A percentile compares a stretch with the other conserved stretches of the same genome.
phyloP scores from a whole-genome alignment of 495 filamentous ascomycete genomes.

The Geoglossum glabrum region DNA sequence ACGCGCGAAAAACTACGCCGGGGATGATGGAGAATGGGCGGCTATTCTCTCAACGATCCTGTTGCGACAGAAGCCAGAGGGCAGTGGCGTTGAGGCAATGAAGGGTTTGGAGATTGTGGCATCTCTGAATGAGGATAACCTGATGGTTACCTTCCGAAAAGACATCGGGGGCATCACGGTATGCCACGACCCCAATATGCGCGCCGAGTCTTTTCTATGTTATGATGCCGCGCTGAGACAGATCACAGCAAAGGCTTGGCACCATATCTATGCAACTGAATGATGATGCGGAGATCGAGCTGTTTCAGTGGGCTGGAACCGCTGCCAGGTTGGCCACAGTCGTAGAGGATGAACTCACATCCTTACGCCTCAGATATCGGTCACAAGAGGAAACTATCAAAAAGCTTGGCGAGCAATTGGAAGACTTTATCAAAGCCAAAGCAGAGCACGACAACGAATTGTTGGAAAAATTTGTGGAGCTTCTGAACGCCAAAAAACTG shows the following conservation, averaged over 20 bases:
- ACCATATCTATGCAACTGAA: constrained; percentile 3
- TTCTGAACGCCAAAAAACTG: constrained; percentile 8
- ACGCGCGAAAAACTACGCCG: constrained; percentile 31
- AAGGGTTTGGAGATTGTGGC: constrained; percentile 1
- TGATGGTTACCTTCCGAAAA: constrained; percentile 2
- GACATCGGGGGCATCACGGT: constrained; percentile 7
- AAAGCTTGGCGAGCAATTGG: constrained; percentile 4
- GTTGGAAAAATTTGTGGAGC: constrained; percentile 6
- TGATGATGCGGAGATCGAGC: constrained; percentile 5
- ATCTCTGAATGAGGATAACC: not conserved
- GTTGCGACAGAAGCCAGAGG: constrained; percentile 10
- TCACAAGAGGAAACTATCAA: constrained; percentile 3
- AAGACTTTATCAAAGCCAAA: constrained; percentile 7
- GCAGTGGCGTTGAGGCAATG: not conserved
- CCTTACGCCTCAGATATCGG: not conserved
- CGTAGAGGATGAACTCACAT: not conserved
- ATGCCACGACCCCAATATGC: not conserved
- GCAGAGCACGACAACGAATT: constrained; percentile 4
- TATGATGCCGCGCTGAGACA: not conserved
- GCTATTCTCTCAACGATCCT: constrained; percentile 23
- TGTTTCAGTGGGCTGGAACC: constrained; percentile 7
- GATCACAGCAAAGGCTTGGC: constrained; percentile 7
- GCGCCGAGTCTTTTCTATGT: not conserved
- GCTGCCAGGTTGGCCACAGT: not conserved
- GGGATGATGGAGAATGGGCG: constrained; percentile 37